phyloP scores from a whole-genome alignment of 306 rosid genomes.

The Abrus precatorius region DNA sequence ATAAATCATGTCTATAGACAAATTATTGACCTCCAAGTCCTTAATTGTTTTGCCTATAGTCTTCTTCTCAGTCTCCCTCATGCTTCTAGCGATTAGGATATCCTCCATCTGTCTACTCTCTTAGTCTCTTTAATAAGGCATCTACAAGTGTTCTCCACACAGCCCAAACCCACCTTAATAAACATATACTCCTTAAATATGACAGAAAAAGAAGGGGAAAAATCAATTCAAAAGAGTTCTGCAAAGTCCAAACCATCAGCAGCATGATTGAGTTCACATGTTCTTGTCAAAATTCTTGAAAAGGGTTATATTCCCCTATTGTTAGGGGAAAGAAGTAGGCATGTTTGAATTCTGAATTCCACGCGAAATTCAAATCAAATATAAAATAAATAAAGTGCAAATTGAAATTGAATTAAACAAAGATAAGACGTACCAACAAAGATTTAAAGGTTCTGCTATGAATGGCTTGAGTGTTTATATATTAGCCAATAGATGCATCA shows the following conservation, averaged over 20 bases:
- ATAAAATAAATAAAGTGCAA: constrained; percentile 22
- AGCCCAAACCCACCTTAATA: too few relatives aligned
- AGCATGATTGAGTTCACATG: background rate
- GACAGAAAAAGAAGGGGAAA: background rate
- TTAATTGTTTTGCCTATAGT: too few relatives aligned
- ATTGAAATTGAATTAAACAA: background rate
- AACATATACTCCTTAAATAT: constrained; percentile 7
- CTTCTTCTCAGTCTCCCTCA: too few relatives aligned
- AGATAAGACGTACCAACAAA: background rate
- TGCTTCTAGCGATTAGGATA: too few relatives aligned
- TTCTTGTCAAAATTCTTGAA: constrained; percentile 10
- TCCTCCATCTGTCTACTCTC: too few relatives aligned
- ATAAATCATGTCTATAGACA: too few relatives aligned
- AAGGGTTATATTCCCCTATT: background rate
- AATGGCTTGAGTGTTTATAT: background rate
- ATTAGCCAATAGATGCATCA: background rate
- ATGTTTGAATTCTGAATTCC: background rate
- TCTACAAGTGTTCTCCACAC: too few relatives aligned
- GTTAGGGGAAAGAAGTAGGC: background rate
- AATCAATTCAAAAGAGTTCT: constrained; percentile 11
- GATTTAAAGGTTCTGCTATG: background rate
- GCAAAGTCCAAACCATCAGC: constrained; percentile 18
- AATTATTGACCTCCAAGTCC: too few relatives aligned
- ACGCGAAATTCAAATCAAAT: constrained; percentile 6
- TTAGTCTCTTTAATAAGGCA: too few relatives aligned